Percentiles rank a stretch among this genome's conserved stretches.
Evolutionary conservation across 2,329 filamentous ascomycete genomes (phyloP).

Genomic region (Sodiomyces alkalinus): DNA sequence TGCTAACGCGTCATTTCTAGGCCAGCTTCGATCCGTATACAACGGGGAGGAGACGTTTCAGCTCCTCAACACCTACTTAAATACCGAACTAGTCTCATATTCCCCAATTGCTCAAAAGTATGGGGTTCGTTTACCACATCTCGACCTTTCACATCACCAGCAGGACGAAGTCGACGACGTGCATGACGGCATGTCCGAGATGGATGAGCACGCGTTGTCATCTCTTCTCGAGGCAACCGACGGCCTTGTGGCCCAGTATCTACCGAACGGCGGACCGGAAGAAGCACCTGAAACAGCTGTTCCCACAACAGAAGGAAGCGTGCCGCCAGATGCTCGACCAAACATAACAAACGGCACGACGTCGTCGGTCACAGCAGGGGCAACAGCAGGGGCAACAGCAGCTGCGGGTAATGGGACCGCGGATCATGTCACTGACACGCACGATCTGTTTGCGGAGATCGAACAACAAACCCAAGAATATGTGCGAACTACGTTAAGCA

Average conservation of each 20-base stretch:
- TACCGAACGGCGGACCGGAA: slow-evolving; percentile 17
- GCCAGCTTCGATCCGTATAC: slow-evolving; percentile 15
- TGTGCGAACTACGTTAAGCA: slow-evolving; percentile 26
- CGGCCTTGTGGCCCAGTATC: slow-evolving; percentile 22
- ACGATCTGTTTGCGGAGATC: slow-evolving; percentile 26
- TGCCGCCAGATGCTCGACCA: slow-evolving; percentile 3
- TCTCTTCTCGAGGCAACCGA: slow-evolving; percentile 27
- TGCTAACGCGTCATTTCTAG: not conserved
- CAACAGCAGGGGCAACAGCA: slow-evolving; percentile 11
- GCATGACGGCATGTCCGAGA: slow-evolving; percentile 17
- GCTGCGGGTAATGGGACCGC: slow-evolving; percentile 6
- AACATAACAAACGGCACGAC: slow-evolving; percentile 3
- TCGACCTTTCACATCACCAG: no score
- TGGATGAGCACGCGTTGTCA: slow-evolving; percentile 20
- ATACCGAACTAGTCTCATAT: slow-evolving; percentile 16
- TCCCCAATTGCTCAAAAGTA: slow-evolving; percentile 19
- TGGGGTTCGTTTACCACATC: slow-evolving; percentile 18
- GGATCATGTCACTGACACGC: slow-evolving; percentile 22
- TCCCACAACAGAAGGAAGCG: slow-evolving; percentile 6
- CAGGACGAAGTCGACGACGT: slow-evolving; percentile 13
- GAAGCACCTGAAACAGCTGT: slow-evolving; percentile 4
- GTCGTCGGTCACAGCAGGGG: slow-evolving; percentile 5
- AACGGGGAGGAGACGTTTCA: slow-evolving; percentile 13
- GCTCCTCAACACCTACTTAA: slow-evolving; percentile 17
- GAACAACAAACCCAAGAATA: slow-evolving; percentile 29